phyloP scores from a whole-genome alignment of 164 flowering plant species.

The Piper betle region DNA sequence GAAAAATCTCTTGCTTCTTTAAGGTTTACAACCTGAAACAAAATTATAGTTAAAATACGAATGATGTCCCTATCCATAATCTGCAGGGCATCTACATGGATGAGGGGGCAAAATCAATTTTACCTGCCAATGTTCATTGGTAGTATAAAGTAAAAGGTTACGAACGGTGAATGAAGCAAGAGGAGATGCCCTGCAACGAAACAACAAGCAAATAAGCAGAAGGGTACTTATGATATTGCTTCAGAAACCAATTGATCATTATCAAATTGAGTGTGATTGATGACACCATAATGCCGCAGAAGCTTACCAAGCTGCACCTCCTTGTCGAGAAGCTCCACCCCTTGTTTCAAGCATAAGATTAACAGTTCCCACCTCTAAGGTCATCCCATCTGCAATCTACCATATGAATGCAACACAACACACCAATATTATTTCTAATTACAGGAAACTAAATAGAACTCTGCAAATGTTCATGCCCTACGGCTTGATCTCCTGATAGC shows the following conservation, averaged over 20 bases:
- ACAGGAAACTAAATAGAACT: neutral
- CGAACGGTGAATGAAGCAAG: constrained; percentile 89
- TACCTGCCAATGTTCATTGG: constrained; percentile 96
- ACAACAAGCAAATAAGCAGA: neutral
- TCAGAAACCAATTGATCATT: neutral
- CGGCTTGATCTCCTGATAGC: too few relatives aligned
- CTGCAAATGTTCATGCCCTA: too few relatives aligned
- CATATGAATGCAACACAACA: neutral
- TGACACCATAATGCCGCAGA: neutral
- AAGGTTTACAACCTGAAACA: constrained; percentile 74
- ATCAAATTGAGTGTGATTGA: neutral
- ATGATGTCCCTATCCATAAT: too few relatives aligned
- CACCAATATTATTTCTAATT: too few relatives aligned
- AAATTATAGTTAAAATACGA: neutral
- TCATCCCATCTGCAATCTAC: constrained; percentile 99
- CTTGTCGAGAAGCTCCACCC: constrained; percentile 52
- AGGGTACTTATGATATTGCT: neutral
- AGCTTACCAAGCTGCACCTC: constrained; percentile 81
- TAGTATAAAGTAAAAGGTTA: constrained; percentile 71
- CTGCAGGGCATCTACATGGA: neutral
- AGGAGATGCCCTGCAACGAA: constrained; percentile 64
- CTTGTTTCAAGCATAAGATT: constrained; percentile 90
- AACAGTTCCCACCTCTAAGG: constrained; percentile 66
- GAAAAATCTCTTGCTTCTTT: constrained; percentile 95
- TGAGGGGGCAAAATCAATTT: neutral